Evolutionary conservation across 192 early-diverging fungal species (phyloP), one percentile per base, ranked within the genome.

Genomic region (Backusella australiensis): DNA sequence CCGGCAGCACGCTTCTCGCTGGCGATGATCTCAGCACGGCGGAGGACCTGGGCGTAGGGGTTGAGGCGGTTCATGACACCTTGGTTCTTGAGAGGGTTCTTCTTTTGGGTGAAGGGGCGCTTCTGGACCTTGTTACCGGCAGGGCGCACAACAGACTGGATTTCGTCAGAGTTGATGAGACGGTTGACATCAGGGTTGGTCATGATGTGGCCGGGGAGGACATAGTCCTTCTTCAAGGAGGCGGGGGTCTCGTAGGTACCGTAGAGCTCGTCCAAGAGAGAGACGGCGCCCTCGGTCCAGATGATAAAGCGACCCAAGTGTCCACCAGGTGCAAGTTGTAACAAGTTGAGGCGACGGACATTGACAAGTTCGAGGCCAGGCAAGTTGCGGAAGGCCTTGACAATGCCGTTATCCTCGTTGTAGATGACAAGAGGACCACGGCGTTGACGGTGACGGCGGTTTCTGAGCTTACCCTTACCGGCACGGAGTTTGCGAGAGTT

Each of bases 271-370:
- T 98, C 96, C 81, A 99, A 91, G 46, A 94, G 88, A 82, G 91
- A 90, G 83, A 98, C 96, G 78, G 97, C 97, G 65, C 89, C 83
- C 84, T 95, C 89, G 77, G 98, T 96, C 98, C 98, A 99, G 95
- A 99, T 98, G 86, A 98, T 89, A 89, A 99, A 99, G 84, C 97
- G 96, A 78, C 98, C 98, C 83, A 99, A 90, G 89, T 99, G 98
- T 82, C 96, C 96, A 87, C 98, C 98, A 75, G 98, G 98, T 76
- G 98, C 98, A 73, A 99, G 91, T 90, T 97, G 96, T 84, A 99
- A 92, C 84, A 99, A 91, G 94, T 98, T 99, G 76, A 99, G 90
- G 84, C 89, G 86, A 76, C 89, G 88, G 69, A 99, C 97, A 82
- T 92, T 91, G 81, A 93, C 95, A 70, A 96, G 86, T 87, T 99